Base-by-base conservation (phyloP, 2,329 filamentous ascomycete species). In the Lecanosticta acicola region DNA sequence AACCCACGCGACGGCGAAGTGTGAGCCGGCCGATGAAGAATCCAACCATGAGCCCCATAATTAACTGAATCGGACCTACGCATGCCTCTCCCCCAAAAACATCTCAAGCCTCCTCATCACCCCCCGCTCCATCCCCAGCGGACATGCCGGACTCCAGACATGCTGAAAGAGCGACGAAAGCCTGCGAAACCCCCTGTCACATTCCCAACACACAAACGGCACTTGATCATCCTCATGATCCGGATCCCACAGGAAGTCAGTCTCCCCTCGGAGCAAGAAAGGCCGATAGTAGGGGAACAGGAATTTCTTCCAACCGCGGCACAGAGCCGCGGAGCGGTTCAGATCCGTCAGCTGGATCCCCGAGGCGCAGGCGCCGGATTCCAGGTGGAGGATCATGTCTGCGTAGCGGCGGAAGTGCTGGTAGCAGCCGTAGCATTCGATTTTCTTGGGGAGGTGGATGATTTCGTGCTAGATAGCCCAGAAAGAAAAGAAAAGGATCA, bases 361-460 rank as follows among this genome's bases (percentile, higher is more conserved):
- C 11, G 43, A 50, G 3, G 24, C 18, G 34, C 48, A 53, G 1
- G 9, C 46, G 10, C 36, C 42, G 33, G 35, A 21, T 39, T 53
- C 48, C 24, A 50, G 39, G 20, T 53, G 51, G 43, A 46, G 41
- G 39, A 53, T 39, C 51, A 48, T 53, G 45, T 44, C 48, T 20
- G 37, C 20, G 16, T 48, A 53, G 24, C 45, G 46, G 26, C 32
- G 45, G 38, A 53, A 53, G 3, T 35, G 37, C 11, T 39, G 24
- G 3, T 3, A 16, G 20, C 36, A 45, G 18, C n/a, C 42, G 16
- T 18, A 19, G 34, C 42, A 44, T 5, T 14, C 11, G 11, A 44
- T 17, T 3, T 16, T 41, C 2, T 4, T 3, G 9, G 39, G 39
- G 14, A 41, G 29, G 19, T 41, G 39, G 10, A 16, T 41, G 26